These are phyloP conservation scores for Blechomonas ayalai DNA, from an alignment of 208 protist genomes.

Conservation along the genomic window DNA sequence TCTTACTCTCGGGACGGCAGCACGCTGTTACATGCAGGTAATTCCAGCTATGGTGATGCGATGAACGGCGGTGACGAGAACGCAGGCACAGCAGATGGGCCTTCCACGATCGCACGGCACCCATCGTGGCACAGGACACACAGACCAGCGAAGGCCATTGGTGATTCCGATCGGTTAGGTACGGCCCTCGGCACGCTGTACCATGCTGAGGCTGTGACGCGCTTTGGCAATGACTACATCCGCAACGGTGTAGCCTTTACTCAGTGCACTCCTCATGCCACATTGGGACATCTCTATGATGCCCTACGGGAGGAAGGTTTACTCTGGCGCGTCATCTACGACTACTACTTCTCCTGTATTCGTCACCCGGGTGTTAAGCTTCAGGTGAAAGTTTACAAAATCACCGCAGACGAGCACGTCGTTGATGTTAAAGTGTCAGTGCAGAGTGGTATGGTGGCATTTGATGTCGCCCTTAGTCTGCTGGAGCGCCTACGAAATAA, in stretches of 20 bases:
- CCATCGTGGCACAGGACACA: too few species aligned
- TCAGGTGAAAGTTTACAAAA: slow-evolving; percentile 77
- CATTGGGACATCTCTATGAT: slow-evolving; percentile 46
- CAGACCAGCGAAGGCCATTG: background rate
- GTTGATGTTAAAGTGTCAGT: slow-evolving; percentile 70
- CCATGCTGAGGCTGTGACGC: slow-evolving; percentile 34
- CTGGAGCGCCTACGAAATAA: slow-evolving; percentile 58
- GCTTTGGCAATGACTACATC: slow-evolving; percentile 79
- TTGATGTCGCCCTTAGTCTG: slow-evolving; percentile 37
- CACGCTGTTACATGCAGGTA: too few species aligned
- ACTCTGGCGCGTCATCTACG: slow-evolving; percentile 63
- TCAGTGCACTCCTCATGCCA: slow-evolving; percentile 15
- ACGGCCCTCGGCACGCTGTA: slow-evolving; percentile 42
- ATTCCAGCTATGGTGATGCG: too few species aligned
- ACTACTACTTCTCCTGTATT: slow-evolving; percentile 69
- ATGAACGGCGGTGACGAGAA: too few species aligned
- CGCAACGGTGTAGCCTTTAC: slow-evolving; percentile 74
- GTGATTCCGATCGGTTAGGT: slow-evolving; percentile 1
- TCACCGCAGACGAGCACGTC: slow-evolving; percentile 41
- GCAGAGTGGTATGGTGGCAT: slow-evolving; percentile 65
- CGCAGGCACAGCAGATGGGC: too few species aligned
- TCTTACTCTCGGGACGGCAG: too few species aligned
- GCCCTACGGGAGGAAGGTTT: slow-evolving; percentile 67
- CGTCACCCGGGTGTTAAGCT: slow-evolving; percentile 69
- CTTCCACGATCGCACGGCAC: too few species aligned